A percentile compares a stretch with the other conserved stretches of the same genome.
Conservation (phyloP, 768 basidiomycete genomes). For the Calocera cornea region DNA sequence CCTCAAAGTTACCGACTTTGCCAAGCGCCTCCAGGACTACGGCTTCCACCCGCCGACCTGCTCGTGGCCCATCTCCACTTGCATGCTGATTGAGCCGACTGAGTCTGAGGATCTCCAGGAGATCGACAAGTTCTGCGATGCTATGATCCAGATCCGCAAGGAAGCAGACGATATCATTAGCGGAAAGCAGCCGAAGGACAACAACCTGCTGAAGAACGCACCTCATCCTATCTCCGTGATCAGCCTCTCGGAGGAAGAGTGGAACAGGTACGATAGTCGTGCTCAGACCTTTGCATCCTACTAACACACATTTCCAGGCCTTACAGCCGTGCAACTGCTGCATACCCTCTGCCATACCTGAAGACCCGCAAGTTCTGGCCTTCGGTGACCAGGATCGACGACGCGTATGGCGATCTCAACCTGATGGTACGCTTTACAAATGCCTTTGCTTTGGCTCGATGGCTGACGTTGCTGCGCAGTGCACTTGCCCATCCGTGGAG, state of each 20-base stretch:
- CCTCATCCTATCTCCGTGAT: slow-evolving; percentile 78
- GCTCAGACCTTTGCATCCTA: background rate
- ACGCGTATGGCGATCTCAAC: slow-evolving; percentile 89
- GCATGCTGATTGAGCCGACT: slow-evolving; percentile 95
- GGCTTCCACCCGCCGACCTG: slow-evolving; percentile 96
- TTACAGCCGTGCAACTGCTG: slow-evolving; percentile 82
- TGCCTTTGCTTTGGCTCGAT: background rate
- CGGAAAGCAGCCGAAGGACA: slow-evolving; percentile 79
- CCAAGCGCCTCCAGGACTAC: slow-evolving; percentile 90
- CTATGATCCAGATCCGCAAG: slow-evolving; percentile 89
- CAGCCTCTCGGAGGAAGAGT: slow-evolving; percentile 56
- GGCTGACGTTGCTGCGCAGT: slow-evolving; percentile 33
- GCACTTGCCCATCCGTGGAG: slow-evolving; percentile 76
- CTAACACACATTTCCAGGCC: slow-evolving; percentile 37
- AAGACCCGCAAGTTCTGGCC: slow-evolving; percentile 95
- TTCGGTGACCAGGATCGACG: slow-evolving; percentile 78
- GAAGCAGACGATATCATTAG: slow-evolving; percentile 79
- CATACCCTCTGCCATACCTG: slow-evolving; percentile 73
- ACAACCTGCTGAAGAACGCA: slow-evolving; percentile 86
- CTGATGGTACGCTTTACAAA: slow-evolving; percentile 48
- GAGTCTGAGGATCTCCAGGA: slow-evolving; percentile 91
- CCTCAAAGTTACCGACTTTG: slow-evolving; percentile 88
- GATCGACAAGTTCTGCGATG: slow-evolving; percentile 92
- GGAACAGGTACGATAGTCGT: slow-evolving; percentile 73
- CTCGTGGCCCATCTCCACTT: slow-evolving; percentile 95